Percentiles rank a stretch among this genome's conserved stretches.
These are phyloP conservation scores for Nelumbo lutea DNA, from an alignment of 164 flowering plant genomes.

Conservation along the genomic window DNA sequence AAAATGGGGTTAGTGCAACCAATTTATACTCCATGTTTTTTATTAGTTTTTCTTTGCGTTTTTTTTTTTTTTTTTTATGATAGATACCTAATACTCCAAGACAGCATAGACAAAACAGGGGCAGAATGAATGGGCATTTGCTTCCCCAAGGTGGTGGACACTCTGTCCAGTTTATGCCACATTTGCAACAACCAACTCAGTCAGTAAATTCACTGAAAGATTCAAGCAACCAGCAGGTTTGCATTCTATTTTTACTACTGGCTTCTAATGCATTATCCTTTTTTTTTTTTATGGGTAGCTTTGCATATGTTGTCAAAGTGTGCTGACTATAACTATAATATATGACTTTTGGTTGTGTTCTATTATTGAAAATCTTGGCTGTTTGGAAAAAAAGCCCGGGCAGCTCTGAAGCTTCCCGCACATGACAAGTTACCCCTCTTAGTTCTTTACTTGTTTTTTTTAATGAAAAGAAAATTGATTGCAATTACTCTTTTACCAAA, in stretches of 20 bases:
- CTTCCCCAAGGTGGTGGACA: slow-evolving; percentile 34
- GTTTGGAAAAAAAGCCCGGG: no score
- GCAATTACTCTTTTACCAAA: no score
- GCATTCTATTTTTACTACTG: neutral
- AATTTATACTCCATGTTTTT: neutral
- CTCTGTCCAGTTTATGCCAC: slow-evolving; percentile 30
- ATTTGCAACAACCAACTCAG: slow-evolving; percentile 35
- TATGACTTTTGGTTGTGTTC: no score
- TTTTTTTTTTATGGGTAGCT: no score
- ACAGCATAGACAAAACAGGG: slow-evolving; percentile 55
- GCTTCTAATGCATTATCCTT: neutral
- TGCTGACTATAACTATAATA: no score
- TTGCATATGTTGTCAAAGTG: no score
- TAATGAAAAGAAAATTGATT: no score
- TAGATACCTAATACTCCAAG: slow-evolving; percentile 53
- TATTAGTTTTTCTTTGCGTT: no score
- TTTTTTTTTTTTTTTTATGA: neutral
- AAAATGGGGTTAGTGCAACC: neutral
- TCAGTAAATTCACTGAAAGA: slow-evolving; percentile 33
- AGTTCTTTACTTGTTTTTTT: no score
- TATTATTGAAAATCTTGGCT: no score
- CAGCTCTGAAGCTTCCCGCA: no score
- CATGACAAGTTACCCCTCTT: no score
- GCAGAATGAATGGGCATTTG: slow-evolving; percentile 50
- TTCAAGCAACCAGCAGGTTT: slow-evolving; percentile 54